These are phyloP conservation scores for Zea mays DNA, from an alignment of 176 grass and related monocot species.

Conservation along the genomic window DNA sequence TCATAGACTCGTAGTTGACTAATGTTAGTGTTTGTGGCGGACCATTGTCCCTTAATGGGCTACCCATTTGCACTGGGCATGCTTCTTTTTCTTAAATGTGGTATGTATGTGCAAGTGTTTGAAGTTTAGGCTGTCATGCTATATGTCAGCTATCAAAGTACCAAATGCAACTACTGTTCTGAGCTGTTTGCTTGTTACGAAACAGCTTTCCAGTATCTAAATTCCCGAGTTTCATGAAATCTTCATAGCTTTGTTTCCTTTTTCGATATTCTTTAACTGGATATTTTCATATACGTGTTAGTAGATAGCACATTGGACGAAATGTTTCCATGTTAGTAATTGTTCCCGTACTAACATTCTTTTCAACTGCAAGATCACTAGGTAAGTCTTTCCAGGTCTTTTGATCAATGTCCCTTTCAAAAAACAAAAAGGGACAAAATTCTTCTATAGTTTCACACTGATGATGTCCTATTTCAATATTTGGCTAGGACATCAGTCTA, in stretches of 20 bases:
- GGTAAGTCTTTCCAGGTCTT: conserved; percentile 11
- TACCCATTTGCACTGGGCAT: conserved; percentile 37
- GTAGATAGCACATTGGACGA: conserved; percentile 11
- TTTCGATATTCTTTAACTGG: conserved; percentile 1
- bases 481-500: neutral
- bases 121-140: conserved; percentile 30
- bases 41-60: conserved; percentile 11
- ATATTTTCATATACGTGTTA: conserved; percentile 15
- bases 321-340: neutral
- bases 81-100: conserved; percentile 23
- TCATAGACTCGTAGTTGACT: conserved; percentile 37
- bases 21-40: conserved; percentile 28
- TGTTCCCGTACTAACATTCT: conserved; percentile 9
- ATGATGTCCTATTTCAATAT: conserved; percentile 11
- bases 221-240: conserved; percentile 17
- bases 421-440: neutral
- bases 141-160: conserved; percentile 48
- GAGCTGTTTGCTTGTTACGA: conserved; percentile 33
- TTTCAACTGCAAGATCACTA: neutral
- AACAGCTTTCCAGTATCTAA: conserved; percentile 16
- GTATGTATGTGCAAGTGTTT: conserved; percentile 23
- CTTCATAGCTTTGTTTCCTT: neutral
- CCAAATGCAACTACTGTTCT: neutral
- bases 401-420: neutral
- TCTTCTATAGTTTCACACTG: neutral